Base-by-base conservation (phyloP, 2,329 filamentous ascomycete genomes). In the Rhynchosporium secalis region DNA sequence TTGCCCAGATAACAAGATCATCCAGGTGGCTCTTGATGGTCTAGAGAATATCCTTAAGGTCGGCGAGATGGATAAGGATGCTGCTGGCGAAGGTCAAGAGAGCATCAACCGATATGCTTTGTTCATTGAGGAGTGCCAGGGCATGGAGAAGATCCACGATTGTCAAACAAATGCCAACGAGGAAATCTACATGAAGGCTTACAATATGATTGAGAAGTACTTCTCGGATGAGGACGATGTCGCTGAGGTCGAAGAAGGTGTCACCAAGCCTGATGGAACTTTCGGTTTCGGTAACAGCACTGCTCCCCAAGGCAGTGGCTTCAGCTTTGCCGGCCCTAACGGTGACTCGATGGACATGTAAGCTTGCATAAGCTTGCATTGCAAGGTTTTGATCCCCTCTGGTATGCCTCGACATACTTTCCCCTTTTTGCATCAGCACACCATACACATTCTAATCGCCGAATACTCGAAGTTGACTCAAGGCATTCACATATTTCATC, bases 111-210 rank as follows among this genome's bases (percentile, higher is more conserved):
- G 91, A 69, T 99, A 96, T 74, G 95, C 95, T 52, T 85, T 99
- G 67, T 98, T 96, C 79, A 99, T 99, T 70, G 95, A 99, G 80
- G 95, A 99, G 79, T 96, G 93, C 70, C 92, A 92, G 74, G 95
- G 95, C 69, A 99, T 99, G 95, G 95, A 98, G 83, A 98, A 98
- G 88, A 98, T 99, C 71, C 95, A 99, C 80, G 94, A 98, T 72
- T 98, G 95, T 86, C 95, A 99, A 83, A 97, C 96, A 82, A 99
- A 99, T 74, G 94, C 94, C 81, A 99, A 99, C 80, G 95, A 99
- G 80, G 95, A 99, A 80, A 99, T 99, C 72, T 99, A 99, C 84
- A 98, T 99, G 94, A 99, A 99, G 87, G 95, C 95, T 0, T 99
- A 98, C 85, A 98, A 96, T 85, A 99, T 99, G 79, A 99, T 99